These are phyloP conservation scores for Tetrapisispora pingtungensis DNA, from an alignment of 805 yeast genomes.

Conservation along the genomic window DNA sequence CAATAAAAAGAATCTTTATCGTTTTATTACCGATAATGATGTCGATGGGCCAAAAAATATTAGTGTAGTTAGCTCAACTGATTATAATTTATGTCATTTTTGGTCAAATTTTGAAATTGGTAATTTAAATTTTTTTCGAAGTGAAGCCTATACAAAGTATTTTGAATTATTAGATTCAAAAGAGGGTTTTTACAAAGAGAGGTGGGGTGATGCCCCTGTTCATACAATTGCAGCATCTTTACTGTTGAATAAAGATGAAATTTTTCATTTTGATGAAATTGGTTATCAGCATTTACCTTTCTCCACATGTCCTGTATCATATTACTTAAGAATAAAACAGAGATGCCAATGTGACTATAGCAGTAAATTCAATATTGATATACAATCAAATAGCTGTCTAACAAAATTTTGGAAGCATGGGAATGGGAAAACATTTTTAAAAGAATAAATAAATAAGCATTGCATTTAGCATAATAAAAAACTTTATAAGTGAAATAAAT, in stretches of 20 bases:
- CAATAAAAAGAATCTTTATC: conserved; percentile 18
- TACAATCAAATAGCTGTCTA: conserved; percentile 48
- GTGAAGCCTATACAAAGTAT: conserved; percentile 49
- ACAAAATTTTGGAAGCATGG: conserved; percentile 71
- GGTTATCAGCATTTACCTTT: conserved; percentile 75
- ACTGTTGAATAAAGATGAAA: conserved; percentile 45
- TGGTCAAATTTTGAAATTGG: conserved; percentile 86
- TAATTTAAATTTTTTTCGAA: conserved; percentile 57
- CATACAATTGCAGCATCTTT: conserved; percentile 63
- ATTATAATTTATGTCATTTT: conserved; percentile 73
- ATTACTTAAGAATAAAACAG: conserved; percentile 40
- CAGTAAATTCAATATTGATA: conserved; percentile 35
- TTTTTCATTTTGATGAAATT: conserved; percentile 71
- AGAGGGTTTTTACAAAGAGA: conserved; percentile 75
- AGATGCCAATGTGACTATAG: conserved; percentile 52
- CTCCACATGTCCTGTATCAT: conserved; percentile 47
- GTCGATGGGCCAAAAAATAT: conserved; percentile 34
- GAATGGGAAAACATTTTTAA: conserved; percentile 33
- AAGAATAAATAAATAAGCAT: conserved; percentile 4
- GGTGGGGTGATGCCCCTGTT: conserved; percentile 96
- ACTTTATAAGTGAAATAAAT: background rate
- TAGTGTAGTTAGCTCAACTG: conserved; percentile 21
- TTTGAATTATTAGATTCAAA: conserved; percentile 54
- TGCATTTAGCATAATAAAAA: background rate
- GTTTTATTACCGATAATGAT: conserved; percentile 43